phyloP scores from a whole-genome alignment of 1,284 basidiomycete species.

The Hymenochaete sp. region DNA sequence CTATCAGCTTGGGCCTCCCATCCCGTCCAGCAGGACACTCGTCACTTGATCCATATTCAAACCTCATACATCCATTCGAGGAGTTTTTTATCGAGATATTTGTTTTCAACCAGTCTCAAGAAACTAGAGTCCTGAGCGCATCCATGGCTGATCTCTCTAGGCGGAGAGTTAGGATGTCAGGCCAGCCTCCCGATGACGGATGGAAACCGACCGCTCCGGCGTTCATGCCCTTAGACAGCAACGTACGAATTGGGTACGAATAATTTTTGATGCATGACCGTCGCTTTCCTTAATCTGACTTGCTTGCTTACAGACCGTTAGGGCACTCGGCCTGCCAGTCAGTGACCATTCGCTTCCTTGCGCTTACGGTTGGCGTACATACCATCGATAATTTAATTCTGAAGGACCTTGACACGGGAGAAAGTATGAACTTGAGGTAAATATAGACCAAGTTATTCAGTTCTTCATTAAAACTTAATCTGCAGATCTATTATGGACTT shows the following conservation, averaged over 20 bases:
- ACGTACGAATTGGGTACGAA: constrained; percentile 70
- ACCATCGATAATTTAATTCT: constrained; percentile 65
- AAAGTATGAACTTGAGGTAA: constrained; percentile 66
- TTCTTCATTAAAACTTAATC: neutral
- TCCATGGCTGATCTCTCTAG: constrained; percentile 51
- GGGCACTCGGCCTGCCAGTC: constrained; percentile 75
- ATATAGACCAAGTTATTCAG: constrained; percentile 18
- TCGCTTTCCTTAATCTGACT: constrained; percentile 16
- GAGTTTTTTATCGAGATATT: constrained; percentile 81
- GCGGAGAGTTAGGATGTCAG: constrained; percentile 29
- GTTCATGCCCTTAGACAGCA: constrained; percentile 71
- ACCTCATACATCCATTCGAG: constrained; percentile 61
- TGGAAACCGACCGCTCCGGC: constrained; percentile 41
- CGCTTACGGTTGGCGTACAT: constrained; percentile 73
- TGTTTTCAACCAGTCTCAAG: constrained; percentile 77
- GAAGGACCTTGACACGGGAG: constrained; percentile 65
- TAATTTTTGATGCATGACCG: neutral
- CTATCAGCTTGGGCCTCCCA: constrained; percentile 53
- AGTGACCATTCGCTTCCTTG: constrained; percentile 80
- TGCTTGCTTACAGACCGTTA: constrained; percentile 47
- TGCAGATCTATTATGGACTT: constrained; percentile 17
- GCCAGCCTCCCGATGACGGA: constrained; percentile 13
- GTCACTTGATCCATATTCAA: neutral
- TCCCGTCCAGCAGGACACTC: constrained; percentile 16
- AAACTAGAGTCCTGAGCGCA: constrained; percentile 71